These are phyloP conservation scores for Gastrolobium bilobum DNA, from an alignment of 306 rosid genomes.

Conservation along the genomic window DNA sequence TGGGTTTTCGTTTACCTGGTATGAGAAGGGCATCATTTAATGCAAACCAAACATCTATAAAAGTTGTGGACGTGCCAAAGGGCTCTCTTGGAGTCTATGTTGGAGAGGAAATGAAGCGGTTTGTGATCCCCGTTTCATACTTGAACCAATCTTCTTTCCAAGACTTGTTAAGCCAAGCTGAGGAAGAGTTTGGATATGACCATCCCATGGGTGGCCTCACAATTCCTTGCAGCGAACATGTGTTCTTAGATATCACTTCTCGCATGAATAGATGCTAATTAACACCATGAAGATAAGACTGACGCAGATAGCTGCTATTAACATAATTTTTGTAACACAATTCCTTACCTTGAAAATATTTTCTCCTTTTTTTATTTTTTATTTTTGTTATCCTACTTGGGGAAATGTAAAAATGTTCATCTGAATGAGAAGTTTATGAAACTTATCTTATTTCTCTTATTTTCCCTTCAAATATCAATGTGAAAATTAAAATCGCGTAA, in stretches of 20 bases:
- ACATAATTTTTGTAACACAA: neutral
- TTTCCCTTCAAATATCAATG: neutral
- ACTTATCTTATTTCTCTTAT: neutral
- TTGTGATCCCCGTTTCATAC: constrained; percentile 33
- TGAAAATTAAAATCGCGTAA: neutral
- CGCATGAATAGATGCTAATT: neutral
- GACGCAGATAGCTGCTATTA: neutral
- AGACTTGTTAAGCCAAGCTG: constrained; percentile 24
- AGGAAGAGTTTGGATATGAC: constrained; percentile 27
- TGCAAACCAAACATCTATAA: neutral
- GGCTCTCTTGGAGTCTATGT: constrained; percentile 44
- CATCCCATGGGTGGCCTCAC: constrained; percentile 49
- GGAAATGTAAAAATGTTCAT: neutral
- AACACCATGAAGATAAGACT: neutral
- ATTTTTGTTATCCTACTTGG: neutral
- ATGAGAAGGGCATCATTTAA: constrained; percentile 28
- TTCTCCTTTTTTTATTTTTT: too few relatives aligned
- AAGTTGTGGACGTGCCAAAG: constrained; percentile 20
- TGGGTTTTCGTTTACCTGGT: constrained; percentile 44
- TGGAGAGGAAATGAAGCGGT: constrained; percentile 38
- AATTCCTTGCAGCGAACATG: constrained; percentile 25
- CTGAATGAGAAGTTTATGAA: neutral
- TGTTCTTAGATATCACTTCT: neutral
- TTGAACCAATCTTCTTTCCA: constrained; percentile 38
- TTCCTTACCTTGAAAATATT: neutral